Evolutionary conservation across 495 filamentous ascomycete species (phyloP).

Genomic region (Penicillium odoratum): DNA sequence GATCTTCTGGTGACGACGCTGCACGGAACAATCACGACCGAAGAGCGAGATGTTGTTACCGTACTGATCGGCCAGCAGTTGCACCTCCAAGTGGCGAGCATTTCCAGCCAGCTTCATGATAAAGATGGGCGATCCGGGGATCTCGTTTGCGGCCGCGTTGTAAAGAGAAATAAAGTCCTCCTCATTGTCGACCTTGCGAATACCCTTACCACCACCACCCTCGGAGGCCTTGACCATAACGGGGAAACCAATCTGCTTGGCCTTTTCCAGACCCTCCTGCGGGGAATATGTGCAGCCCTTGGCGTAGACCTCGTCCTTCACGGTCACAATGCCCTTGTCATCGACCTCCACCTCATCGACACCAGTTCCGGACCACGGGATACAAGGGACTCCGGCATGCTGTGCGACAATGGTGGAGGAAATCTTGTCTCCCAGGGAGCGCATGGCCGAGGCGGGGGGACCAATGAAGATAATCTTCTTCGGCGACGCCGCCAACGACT

Average conservation of each 20-base stretch:
- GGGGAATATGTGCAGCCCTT: conserved; percentile 86
- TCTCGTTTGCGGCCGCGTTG: conserved; percentile 93
- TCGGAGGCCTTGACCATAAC: conserved; percentile 99
- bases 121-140: conserved; percentile 99
- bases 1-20: conserved; percentile 99
- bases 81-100: conserved; percentile 95
- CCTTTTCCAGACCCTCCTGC: conserved; percentile 84
- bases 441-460: conserved; percentile 96
- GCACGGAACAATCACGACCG: conserved; percentile 97
- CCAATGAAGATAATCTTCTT: conserved; percentile 99
- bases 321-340: conserved; percentile 84
- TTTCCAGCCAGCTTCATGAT: conserved; percentile 99
- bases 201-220: conserved; percentile 99
- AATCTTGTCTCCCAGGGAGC: conserved; percentile 98
- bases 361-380: conserved; percentile 96
- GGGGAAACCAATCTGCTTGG: conserved; percentile 90
- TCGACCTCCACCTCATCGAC: conserved; percentile 81
- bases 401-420: conserved; percentile 99
- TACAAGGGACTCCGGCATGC: conserved; percentile 94
- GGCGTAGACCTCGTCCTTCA: conserved; percentile 80
- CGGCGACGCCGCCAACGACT: conserved; percentile 90
- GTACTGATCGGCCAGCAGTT: conserved; percentile 96
- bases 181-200: conserved; percentile 88
- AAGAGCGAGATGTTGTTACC: conserved; percentile 99
- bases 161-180: conserved; percentile 83